Evolutionary conservation across 2,329 filamentous ascomycete genomes (phyloP).

Genomic region (Amauroascus niger): DNA sequence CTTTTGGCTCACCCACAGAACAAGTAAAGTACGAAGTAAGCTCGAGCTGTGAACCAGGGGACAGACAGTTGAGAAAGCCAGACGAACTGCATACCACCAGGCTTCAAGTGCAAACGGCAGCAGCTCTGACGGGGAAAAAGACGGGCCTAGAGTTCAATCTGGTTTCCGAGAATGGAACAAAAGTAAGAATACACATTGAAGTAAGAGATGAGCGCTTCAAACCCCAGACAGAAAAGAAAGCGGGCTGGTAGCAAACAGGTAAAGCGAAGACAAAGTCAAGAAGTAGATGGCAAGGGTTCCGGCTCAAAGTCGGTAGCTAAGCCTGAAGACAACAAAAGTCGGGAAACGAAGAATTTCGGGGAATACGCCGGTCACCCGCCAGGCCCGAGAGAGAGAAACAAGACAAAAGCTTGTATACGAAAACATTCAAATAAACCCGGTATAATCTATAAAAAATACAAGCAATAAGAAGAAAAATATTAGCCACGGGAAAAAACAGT

Average conservation of each 20-base stretch:
- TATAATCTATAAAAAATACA: not conserved
- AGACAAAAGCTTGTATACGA: not conserved
- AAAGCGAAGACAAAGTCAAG: not conserved
- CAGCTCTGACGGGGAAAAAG: not conserved
- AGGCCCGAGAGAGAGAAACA: not conserved
- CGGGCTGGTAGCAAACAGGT: not conserved
- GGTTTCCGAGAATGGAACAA: not conserved
- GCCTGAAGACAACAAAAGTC: not conserved
- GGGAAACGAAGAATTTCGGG: not conserved
- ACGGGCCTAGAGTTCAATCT: not conserved
- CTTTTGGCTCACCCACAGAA: not conserved
- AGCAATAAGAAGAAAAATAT: not conserved
- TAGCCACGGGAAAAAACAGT: not conserved
- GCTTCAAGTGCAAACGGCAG: not conserved
- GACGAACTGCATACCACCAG: not conserved
- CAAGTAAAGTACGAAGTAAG: not conserved
- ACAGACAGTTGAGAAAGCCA: not conserved
- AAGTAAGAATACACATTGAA: constrained; percentile 1
- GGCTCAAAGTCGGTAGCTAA: not conserved
- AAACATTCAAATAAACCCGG: not conserved
- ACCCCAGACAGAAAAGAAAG: not conserved
- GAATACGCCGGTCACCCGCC: not conserved
- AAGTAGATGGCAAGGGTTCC: not conserved
- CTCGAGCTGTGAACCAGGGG: not conserved
- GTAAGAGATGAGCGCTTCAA: not conserved